Evolutionary conservation across 2,329 filamentous ascomycete genomes (phyloP).

Genomic region (Botrytis cinerea): DNA sequence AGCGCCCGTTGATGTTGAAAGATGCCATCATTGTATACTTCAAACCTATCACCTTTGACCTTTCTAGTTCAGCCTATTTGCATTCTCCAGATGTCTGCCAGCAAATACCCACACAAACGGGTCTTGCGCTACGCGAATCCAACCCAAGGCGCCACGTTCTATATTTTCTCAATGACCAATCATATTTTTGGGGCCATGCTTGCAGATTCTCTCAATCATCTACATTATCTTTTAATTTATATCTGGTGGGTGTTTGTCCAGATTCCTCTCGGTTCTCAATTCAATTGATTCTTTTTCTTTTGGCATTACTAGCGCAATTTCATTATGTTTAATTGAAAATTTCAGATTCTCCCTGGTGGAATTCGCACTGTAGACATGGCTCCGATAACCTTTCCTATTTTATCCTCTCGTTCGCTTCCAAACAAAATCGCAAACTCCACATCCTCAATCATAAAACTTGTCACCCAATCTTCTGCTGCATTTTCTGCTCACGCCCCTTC

Average conservation of each 20-base stretch:
- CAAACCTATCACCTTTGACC: background rate
- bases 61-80: slow-evolving; percentile 5
- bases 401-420: background rate
- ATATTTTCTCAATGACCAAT: slow-evolving; percentile 21
- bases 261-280: background rate
- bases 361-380: slow-evolving; percentile 4
- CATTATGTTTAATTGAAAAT: background rate
- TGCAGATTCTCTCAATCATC: background rate
- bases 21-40: background rate
- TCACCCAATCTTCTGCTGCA: background rate
- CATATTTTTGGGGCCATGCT: slow-evolving; percentile 15
- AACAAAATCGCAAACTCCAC: background rate
- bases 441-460: background rate
- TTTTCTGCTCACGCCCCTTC: background rate
- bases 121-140: slow-evolving; percentile 9
- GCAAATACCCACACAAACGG: slow-evolving; percentile 25
- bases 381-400: slow-evolving; percentile 7
- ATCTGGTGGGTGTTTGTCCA: background rate
- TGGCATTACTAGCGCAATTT: background rate
- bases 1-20: background rate
- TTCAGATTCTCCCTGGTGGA: slow-evolving; percentile 3
- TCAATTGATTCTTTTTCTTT: background rate
- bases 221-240: background rate
- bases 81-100: slow-evolving; percentile 19
- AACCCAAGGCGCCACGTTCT: slow-evolving; percentile 26